These are phyloP conservation scores for Tylopilus felleus DNA, from an alignment of 768 basidiomycete genomes.

Conservation along the genomic window DNA sequence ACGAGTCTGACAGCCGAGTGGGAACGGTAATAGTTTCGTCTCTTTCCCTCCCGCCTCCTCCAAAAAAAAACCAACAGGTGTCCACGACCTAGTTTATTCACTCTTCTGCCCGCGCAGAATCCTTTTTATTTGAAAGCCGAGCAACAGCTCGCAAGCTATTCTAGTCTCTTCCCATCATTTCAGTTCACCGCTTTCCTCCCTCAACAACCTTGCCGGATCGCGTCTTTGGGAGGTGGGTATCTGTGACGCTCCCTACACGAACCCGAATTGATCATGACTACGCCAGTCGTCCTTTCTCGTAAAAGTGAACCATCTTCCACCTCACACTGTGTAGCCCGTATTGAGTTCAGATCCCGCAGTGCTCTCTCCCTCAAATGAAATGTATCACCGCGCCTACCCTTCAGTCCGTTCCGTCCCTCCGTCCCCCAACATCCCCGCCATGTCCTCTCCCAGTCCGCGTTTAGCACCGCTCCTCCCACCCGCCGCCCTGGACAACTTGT, in stretches of 20 bases:
- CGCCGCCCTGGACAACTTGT: conserved; percentile 38
- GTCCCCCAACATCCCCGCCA: conserved; percentile 23
- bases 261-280: background rate
- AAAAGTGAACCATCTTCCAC: conserved; percentile 21
- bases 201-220: conserved; percentile 6
- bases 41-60: conserved; percentile 10
- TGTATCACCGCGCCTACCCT: conserved; percentile 62
- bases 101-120: background rate
- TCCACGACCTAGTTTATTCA: background rate
- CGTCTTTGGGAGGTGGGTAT: conserved; percentile 10
- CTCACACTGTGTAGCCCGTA: conserved; percentile 1
- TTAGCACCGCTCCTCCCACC: conserved; percentile 52
- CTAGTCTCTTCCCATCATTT: background rate
- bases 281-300: background rate
- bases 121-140: conserved; percentile 1
- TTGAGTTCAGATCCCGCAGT: conserved; percentile 23
- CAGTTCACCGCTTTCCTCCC: background rate
- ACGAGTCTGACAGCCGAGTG: conserved; percentile 13
- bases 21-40: conserved; percentile 1
- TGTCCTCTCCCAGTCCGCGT: conserved; percentile 35
- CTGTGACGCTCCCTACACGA: background rate
- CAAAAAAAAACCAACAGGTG: conserved; percentile 12
- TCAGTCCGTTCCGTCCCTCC: conserved; percentile 55
- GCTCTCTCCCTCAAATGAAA: conserved; percentile 42
- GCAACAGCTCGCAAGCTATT: background rate